Conservation (phyloP, 352 stramenopile genomes). For the Blastocystis sp. region DNA sequence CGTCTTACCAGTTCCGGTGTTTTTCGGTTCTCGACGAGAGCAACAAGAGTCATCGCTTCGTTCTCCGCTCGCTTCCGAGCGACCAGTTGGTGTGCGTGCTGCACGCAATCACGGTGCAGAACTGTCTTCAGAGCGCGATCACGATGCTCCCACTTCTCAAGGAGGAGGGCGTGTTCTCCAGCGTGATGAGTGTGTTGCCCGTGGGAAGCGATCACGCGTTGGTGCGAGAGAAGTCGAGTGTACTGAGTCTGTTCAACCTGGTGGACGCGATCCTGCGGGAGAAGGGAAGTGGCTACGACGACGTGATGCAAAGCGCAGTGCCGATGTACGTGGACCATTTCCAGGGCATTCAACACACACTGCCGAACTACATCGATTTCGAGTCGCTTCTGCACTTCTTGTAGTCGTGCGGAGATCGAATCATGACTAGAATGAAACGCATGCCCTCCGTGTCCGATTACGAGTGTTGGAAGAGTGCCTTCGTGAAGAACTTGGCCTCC, state of each 20-base stretch:
- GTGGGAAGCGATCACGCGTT: neutral
- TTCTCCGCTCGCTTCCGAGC: neutral
- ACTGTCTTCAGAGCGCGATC: neutral
- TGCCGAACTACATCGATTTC: too few species aligned
- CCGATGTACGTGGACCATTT: neutral
- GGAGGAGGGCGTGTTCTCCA: neutral
- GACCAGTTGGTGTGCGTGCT: neutral
- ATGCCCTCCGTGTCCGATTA: neutral
- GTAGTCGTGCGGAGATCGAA: neutral
- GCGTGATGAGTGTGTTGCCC: neutral
- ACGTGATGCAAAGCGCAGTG: neutral
- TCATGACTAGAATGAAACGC: neutral
- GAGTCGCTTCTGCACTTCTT: constrained; percentile 10
- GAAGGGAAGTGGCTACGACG: neutral
- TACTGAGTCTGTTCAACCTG: neutral
- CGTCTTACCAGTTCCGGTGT: neutral
- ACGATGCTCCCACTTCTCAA: too few species aligned
- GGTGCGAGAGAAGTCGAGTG: neutral
- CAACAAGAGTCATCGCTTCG: neutral
- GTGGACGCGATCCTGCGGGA: neutral
- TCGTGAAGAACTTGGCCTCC: neutral
- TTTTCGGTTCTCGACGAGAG: neutral
- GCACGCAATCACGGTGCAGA: neutral
- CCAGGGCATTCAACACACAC: neutral
- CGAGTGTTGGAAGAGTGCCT: neutral